A percentile compares a stretch with the other conserved stretches of the same genome.
These are phyloP conservation scores for Rosellinia necatrix DNA, from an alignment of 2,329 filamentous ascomycete species.

Conservation along the genomic window DNA sequence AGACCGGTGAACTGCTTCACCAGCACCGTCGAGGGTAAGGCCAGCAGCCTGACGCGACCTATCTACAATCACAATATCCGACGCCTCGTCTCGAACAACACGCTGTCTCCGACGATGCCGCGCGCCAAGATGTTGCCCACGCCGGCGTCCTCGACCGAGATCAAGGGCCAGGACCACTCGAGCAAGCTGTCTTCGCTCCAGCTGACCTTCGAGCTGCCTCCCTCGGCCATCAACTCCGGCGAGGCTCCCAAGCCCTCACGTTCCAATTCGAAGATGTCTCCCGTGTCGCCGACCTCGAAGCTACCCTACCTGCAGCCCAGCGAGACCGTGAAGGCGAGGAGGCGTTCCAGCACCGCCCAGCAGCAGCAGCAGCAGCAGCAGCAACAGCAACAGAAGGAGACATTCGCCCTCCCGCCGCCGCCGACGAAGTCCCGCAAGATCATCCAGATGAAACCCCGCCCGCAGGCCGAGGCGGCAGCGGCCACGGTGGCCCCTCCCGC, in stretches of 20 bases:
- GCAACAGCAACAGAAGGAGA: constrained; percentile 55
- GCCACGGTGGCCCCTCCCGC: constrained; percentile 28
- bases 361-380: constrained; percentile 44
- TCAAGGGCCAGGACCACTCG: constrained; percentile 72
- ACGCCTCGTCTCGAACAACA: too few species aligned
- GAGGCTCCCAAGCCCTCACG: constrained; percentile 40
- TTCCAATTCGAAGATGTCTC: constrained; percentile 43
- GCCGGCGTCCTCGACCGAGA: constrained; percentile 79
- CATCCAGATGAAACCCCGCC: constrained; percentile 89
- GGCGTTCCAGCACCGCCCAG: constrained; percentile 54
- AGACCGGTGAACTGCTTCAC: background rate
- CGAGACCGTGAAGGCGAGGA: constrained; percentile 56
- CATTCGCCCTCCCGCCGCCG: constrained; percentile 85
- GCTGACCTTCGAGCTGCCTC: constrained; percentile 74
- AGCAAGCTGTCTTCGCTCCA: constrained; percentile 65
- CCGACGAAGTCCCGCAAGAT: constrained; percentile 93
- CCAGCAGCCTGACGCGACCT: background rate
- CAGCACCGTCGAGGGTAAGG: background rate
- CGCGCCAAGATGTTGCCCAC: constrained; percentile 71
- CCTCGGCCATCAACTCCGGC: constrained; percentile 63
- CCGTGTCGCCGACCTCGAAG: constrained; percentile 37
- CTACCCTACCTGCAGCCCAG: constrained; percentile 51
- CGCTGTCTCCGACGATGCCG: constrained; percentile 58
- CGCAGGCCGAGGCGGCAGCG: constrained; percentile 45
- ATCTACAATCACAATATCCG: too few species aligned